Evolutionary conservation across 768 basidiomycete species (phyloP), one percentile per base, ranked within the genome.

Genomic region (Dioszegia crocea): DNA sequence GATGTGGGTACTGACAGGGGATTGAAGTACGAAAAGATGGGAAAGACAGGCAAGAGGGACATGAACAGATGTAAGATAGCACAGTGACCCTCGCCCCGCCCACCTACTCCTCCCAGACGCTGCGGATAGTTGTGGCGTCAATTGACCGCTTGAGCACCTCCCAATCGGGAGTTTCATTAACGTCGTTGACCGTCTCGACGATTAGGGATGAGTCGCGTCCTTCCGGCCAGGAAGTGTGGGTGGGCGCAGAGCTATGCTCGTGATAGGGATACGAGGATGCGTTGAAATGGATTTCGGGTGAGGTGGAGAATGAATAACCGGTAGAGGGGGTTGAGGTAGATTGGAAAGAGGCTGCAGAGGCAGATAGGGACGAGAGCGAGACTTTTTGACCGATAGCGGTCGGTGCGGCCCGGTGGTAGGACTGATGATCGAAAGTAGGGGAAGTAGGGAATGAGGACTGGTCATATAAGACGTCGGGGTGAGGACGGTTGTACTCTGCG

Each of bases 61-160:
- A 39, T 19, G 19, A 51, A 10, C 4, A 21, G 31, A 51, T 3
- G 39, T 9, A 30, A 17, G 27, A 23, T 23, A 46, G 4, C 27
- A 30, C 30, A 49, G 6, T 29, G 6, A 33, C 12, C 27, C 27
- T 9, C 27, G 45, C 6, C 11, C 19, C 11, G 10, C 45, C 8
- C 45, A 6, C 45, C 45, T 48, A 48, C 47, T 48, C 47, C 12
- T 53, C 36, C 51, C 51, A 53, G 2, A 53, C 51, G 27, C 51
- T 53, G 9, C 51, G 36, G 12, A 53, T 16, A 14, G 51, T 53
- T 2, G 51, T 41, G 38, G 51, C 51, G 26, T 53, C 51, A 38
- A 53, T 53, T 24, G 51, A 53, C 51, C 51, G 51, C 38, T 53
- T 53, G 12, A 53, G 26, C 12, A 39, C 23, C 26, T 53, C 51